Base-by-base conservation (phyloP, 164 flowering plant species). In the Nelumbo lutea region DNA sequence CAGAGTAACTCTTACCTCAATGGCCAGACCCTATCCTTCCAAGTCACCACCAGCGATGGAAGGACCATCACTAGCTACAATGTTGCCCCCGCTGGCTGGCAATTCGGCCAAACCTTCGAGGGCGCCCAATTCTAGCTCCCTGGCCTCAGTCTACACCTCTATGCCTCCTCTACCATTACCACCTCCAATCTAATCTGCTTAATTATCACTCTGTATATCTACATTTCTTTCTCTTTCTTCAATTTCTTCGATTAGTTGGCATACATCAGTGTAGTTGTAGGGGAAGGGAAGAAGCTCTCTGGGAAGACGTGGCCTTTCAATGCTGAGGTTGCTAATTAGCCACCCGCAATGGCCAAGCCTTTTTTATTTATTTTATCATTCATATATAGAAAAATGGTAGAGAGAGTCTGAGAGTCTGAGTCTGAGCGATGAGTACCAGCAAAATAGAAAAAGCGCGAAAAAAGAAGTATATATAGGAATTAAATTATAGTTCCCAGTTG, bases 1-100 rank as follows among this genome's bases (percentile, higher is more conserved):
- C 86, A 84, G 73, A 80, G 80, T 80, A 84, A 82, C 68, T 52
- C 79, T 6, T 72, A 81, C 61, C 75, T 85, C 51, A 76, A 79
- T 56, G 88, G 88, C 2, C 84, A 83, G 42, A 69, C 73, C 68
- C 78, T 80, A 10, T 80, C 83, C 43, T 77, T 80, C 64, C 72
- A 72, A 64, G 79, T 80, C 6, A 80, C 83, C 8, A 68, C 79
- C 7, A 78, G 83, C 51, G 83, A 80, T 47, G 81, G 81, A 45
- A 69, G 75, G 71, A 80, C 81, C 1, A 45, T 78, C 56, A 75
- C 77, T 42, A 77, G 79, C 74, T 56, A 70, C 68, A 62, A 80
- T n/a, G 77, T 62, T 0, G 81, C 65, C 0, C 77, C 80, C 0
- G 41, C 64, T 5, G 72, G 67, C 41, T 80, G 83, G 83, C 77